Percentiles rank a stretch among this genome's conserved stretches.
Evolutionary conservation across 2,329 filamentous ascomycete genomes (phyloP).

Genomic region (Fusarium sp.): DNA sequence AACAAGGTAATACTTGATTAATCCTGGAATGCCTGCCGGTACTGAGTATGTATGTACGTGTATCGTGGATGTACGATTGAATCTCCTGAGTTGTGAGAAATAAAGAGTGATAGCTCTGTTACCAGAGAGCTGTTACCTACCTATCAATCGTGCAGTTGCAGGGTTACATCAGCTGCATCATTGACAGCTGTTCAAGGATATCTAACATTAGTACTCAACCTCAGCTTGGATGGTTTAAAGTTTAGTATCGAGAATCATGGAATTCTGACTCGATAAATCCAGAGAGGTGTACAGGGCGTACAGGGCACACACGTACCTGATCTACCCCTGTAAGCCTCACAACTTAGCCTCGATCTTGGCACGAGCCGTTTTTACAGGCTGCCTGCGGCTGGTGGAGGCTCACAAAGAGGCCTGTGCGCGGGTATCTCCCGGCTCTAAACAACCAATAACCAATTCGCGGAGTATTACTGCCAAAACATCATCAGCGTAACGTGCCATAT

Average conservation of each 20-base stretch:
- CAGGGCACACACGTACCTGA: not conserved
- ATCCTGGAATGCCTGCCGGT: not conserved
- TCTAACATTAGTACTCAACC: no score
- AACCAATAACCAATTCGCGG: not conserved
- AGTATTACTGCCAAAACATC: not conserved
- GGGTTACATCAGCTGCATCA: not conserved
- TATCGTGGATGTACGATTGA: not conserved
- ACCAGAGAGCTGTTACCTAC: not conserved
- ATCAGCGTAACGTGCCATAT: not conserved
- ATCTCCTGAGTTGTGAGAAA: not conserved
- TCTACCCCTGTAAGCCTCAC: not conserved
- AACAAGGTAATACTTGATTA: not conserved
- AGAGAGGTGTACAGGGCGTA: not conserved
- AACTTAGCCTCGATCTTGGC: not conserved
- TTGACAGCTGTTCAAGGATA: not conserved
- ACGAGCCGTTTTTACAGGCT: not conserved
- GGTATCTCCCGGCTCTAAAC: not conserved
- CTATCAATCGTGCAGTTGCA: not conserved
- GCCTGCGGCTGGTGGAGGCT: not conserved
- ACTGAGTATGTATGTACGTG: not conserved
- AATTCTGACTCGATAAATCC: not conserved
- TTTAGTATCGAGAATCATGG: no score
- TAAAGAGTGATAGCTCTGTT: not conserved
- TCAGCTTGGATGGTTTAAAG: not conserved
- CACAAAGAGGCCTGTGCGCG: constrained; percentile 17